A percentile compares a stretch with the other conserved stretches of the same genome.
These are phyloP conservation scores for Globisporangium cederbergense DNA, from an alignment of 352 stramenopile genomes.

Conservation along the genomic window DNA sequence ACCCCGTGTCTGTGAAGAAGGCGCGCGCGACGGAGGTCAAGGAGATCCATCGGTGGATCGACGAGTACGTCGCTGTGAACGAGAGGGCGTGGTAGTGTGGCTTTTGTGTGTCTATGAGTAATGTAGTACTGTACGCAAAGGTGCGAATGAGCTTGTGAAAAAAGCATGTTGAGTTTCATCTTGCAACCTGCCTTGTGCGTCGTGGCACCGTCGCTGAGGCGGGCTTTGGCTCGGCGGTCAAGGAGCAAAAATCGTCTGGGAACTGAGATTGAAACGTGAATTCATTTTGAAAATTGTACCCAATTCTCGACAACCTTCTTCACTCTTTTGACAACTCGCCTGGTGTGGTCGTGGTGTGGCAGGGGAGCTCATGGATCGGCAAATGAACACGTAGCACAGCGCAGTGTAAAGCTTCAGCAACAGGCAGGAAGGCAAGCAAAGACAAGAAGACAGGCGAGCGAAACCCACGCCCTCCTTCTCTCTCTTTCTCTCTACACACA, in stretches of 20 bases:
- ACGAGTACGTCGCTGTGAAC: slow-evolving; percentile 40
- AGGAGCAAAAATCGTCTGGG: too few species aligned
- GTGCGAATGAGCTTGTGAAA: too few species aligned
- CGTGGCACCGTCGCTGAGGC: too few species aligned
- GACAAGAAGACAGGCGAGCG: slow-evolving; percentile 1
- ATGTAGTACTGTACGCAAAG: neutral
- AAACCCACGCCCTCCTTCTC: neutral
- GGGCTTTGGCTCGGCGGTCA: too few species aligned
- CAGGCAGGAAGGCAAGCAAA: too few species aligned
- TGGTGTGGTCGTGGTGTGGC: neutral
- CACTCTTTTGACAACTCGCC: neutral
- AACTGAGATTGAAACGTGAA: too few species aligned
- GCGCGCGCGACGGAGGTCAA: slow-evolving; percentile 76
- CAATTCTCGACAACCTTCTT: too few species aligned
- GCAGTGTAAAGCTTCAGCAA: neutral
- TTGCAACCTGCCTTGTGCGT: too few species aligned
- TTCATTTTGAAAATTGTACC: too few species aligned
- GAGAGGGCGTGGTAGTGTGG: neutral
- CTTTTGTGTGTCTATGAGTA: neutral
- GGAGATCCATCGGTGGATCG: slow-evolving; percentile 83
- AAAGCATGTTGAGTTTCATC: too few species aligned
- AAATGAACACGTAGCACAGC: slow-evolving; percentile 7
- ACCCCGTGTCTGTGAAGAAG: slow-evolving; percentile 73
- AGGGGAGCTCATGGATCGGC: neutral
- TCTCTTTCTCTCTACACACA: neutral